Base-by-base conservation (phyloP, 495 filamentous ascomycete species). In the Daldinia caldariorum region DNA sequence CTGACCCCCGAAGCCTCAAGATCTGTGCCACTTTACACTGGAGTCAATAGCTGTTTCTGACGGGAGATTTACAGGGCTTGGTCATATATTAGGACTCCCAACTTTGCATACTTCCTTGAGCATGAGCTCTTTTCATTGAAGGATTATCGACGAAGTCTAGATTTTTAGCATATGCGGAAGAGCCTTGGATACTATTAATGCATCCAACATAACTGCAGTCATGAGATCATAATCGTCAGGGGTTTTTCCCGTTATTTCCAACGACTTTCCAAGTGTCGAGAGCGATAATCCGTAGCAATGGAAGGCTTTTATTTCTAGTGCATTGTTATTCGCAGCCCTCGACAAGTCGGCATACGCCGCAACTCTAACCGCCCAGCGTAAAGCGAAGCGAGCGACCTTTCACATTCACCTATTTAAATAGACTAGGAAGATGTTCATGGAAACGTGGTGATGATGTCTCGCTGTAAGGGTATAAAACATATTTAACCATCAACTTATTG, bases 171-270 rank as follows among this genome's bases (percentile, higher is more conserved):
- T n/a, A 51, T 54, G 31, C 29, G n/a, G 2, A 12, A 20, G 1
- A 12, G 39, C 35, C 26, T 0, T 57, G 47, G 63, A 50, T 60
- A 76, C 76, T 75, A 79, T 77, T 43, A 80, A 79, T 12, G 78
- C 70, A 59, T 79, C 78, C 35, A 80, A 70, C 38, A 80, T 68
- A 41, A 80, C 77, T 18, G 69, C 69, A n/a, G 77, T 76, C 78
- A 80, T 80, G 1, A 80, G 70, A 26, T 74, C 71, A 63, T 76
- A 73, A 38, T 80, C 78, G 69, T 78, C 75, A n/a, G 75, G 73
- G 4, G 61, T 64, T 53, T 74, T 75, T 0, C 50, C 67, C 9
- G 47, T 16, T 1, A 39, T 49, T 20, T 64, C 45, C 22, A 80
- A 55, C 2, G 73, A 74, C 6, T 75, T 60, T 9, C 69, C 72